Evolutionary conservation across 2,329 filamentous ascomycete species (phyloP), one percentile per base, ranked within the genome.

Genomic region (Xylaria polymorpha): DNA sequence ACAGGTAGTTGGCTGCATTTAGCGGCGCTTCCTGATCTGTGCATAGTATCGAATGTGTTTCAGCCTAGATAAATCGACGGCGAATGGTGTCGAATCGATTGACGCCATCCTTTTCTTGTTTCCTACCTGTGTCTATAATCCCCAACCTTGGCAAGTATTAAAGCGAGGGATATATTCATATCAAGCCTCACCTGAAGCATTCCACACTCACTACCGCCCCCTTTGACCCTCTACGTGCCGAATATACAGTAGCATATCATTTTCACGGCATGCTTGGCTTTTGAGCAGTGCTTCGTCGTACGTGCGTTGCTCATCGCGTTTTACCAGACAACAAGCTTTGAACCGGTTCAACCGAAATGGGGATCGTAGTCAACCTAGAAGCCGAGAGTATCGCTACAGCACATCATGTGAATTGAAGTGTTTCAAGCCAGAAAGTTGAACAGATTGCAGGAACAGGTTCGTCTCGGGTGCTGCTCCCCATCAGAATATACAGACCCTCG

Each of bases 11-110:
- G 15, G 68, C 56, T 67, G 60, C 60, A 64, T 60, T 41, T 22
- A 39, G 66, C 35, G 64, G 59, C 62, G 58, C 62, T 71, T 71
- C 55, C 61, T 62, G 39, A 41, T 63, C 46, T 62, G 37, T 57
- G 58, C 35, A 48, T 53, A 20, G 56, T 55, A 53, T 67, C 58
- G 62, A 41, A 62, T 35, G 46, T 50, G 68, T 70, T 70, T 70
- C 68, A 70, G 65, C 55, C 35, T 41, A 51, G 37, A 44, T 25
- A 51, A 44, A 44, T 25, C 22, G 22, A 29, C 50, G 15, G 43
- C 57, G n/a, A 58, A 58, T n/a, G 61, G 39, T 62, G 61, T 70
- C 65, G 61, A 68, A 70, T 68, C 29, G 22, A 66, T 56, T 50
- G 50, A 51, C 48, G 44, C 60, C 56, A 14, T n/a, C n/a, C 25